Percentiles rank a stretch among this genome's conserved stretches.
Evolutionary conservation across 768 basidiomycete genomes (phyloP).

Genomic region (Gymnopilus dilepis): DNA sequence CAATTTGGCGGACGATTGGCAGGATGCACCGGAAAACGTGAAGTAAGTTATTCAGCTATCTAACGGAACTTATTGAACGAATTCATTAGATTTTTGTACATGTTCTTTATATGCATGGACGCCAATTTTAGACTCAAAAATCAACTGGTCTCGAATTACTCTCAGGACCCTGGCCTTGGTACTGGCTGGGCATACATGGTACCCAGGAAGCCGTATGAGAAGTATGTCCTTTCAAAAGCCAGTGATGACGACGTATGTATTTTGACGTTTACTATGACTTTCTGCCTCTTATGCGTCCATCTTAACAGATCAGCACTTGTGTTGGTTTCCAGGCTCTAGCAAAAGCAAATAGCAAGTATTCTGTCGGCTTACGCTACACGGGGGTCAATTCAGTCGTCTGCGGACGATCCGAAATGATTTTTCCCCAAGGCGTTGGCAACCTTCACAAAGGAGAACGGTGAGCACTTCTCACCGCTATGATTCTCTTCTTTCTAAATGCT

Average conservation of each 20-base stretch:
- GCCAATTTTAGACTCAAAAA: no score
- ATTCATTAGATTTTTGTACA: no score
- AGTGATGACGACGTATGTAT: no score
- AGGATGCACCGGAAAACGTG: neutral
- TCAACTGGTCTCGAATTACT: no score
- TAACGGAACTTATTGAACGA: no score
- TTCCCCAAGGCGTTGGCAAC: conserved; percentile 7
- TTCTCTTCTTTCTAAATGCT: neutral
- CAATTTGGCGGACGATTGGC: neutral
- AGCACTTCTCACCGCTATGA: neutral
- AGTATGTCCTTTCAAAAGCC: no score
- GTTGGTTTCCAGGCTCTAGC: conserved; percentile 8
- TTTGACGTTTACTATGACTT: no score
- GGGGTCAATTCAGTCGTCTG: neutral
- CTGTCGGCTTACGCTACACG: neutral
- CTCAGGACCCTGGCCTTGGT: no score
- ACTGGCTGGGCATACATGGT: no score
- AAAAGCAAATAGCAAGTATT: conserved; percentile 1
- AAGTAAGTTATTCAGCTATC: neutral
- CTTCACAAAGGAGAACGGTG: conserved; percentile 36
- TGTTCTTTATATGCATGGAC: neutral
- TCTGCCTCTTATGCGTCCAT: no score
- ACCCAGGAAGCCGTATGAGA: no score
- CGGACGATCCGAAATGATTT: conserved; percentile 6
- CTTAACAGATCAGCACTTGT: conserved; percentile 2